phyloP scores from a whole-genome alignment of 2,329 filamentous ascomycete species.

The Fusarium coffeatum region DNA sequence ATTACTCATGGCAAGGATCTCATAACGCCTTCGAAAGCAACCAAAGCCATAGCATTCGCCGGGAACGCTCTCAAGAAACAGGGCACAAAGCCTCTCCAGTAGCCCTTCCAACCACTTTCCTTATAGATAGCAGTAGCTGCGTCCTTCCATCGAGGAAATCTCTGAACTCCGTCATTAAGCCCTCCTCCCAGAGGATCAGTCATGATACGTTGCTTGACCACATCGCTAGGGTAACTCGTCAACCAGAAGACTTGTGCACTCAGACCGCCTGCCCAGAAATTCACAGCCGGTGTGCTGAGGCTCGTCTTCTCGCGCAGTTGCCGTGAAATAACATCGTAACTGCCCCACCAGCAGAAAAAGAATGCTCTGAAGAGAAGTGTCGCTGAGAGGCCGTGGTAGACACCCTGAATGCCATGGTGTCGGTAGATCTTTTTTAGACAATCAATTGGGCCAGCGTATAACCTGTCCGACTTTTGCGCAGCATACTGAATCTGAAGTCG shows the following conservation, averaged over 20 bases:
- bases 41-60: conserved; percentile 91
- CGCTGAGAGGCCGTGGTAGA: conserved; percentile 87
- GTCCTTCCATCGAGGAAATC: conserved; percentile 81
- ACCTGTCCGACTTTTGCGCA: conserved; percentile 77
- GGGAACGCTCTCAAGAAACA: conserved; percentile 95
- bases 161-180: conserved; percentile 73
- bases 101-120: conserved; percentile 82
- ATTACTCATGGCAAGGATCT: conserved; percentile 64
- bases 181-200: conserved; percentile 85
- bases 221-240: conserved; percentile 89
- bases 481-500: conserved; percentile 95
- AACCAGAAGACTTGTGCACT: conserved; percentile 96
- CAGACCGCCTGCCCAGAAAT: conserved; percentile 97
- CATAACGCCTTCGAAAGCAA: conserved; percentile 95
- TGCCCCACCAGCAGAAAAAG: conserved; percentile 99
- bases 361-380: conserved; percentile 90
- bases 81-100: conserved; percentile 92
- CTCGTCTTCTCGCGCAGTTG: conserved; percentile 73
- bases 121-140: conserved; percentile 81
- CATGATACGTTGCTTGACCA: conserved; percentile 97
- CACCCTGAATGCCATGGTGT: conserved; percentile 79
- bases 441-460: conserved; percentile 90
- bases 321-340: conserved; percentile 85
- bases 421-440: conserved; percentile 76
- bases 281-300: conserved; percentile 82